These are phyloP conservation scores for Malus fusca DNA, from an alignment of 306 rosid species.

Conservation along the genomic window DNA sequence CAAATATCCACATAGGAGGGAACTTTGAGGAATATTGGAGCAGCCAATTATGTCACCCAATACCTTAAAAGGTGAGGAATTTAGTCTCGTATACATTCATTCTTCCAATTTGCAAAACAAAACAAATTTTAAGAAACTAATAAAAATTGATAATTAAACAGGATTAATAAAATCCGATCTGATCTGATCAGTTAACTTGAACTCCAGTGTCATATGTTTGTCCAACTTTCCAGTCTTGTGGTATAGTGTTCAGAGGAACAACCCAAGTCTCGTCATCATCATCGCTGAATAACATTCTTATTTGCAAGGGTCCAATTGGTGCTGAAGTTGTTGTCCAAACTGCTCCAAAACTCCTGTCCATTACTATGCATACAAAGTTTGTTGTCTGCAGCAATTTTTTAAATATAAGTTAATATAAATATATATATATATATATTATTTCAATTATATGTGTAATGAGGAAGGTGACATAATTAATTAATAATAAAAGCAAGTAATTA, in stretches of 20 bases:
- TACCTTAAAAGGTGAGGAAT: background rate
- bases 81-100: background rate
- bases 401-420: no score
- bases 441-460: background rate
- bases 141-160: background rate
- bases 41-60: background rate
- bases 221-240: conserved; percentile 78
- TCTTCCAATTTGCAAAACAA: background rate
- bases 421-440: no score
- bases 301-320: conserved; percentile 69
- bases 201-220: conserved; percentile 72
- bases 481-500: background rate
- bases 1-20: background rate
- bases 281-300: conserved; percentile 73
- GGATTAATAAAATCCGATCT: no score
- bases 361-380: conserved; percentile 63
- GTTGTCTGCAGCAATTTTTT: conserved; percentile 36
- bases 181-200: conserved; percentile 40
- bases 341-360: conserved; percentile 67
- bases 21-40: background rate
- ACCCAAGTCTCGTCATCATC: conserved; percentile 78
- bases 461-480: background rate
- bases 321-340: conserved; percentile 72
- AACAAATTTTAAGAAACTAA: background rate
- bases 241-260: conserved; percentile 63